A percentile compares a stretch with the other conserved stretches of the same genome.
These are phyloP conservation scores for Fusarium guadeloupense DNA, from an alignment of 2,329 filamentous ascomycete species.

Conservation along the genomic window DNA sequence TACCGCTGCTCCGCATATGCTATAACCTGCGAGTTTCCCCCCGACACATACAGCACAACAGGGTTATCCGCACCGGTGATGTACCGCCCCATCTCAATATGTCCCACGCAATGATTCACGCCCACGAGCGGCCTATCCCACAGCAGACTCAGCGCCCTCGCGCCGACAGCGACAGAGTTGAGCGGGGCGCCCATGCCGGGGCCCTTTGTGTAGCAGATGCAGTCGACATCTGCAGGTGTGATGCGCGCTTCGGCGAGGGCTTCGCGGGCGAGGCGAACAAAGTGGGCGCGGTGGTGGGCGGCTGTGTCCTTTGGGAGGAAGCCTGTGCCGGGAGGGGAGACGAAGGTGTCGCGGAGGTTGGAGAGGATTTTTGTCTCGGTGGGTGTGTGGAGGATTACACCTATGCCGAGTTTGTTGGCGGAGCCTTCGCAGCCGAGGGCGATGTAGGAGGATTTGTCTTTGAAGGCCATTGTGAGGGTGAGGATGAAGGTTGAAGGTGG, in stretches of 20 bases:
- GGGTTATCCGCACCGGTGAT: slow-evolving; percentile 93
- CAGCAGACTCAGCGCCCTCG: slow-evolving; percentile 80
- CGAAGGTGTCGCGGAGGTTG: slow-evolving; percentile 94
- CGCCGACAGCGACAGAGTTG: slow-evolving; percentile 85
- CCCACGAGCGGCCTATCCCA: slow-evolving; percentile 92
- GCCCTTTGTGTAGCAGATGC: slow-evolving; percentile 94
- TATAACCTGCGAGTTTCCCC: slow-evolving; percentile 97
- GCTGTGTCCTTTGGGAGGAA: slow-evolving; percentile 98
- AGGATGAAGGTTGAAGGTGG: slow-evolving; percentile 21
- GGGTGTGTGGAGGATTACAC: slow-evolving; percentile 82
- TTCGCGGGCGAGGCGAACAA: slow-evolving; percentile 80
- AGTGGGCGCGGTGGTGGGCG: slow-evolving; percentile 86
- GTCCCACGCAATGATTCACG: slow-evolving; percentile 97
- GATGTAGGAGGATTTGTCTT: slow-evolving; percentile 56
- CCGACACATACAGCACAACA: slow-evolving; percentile 93
- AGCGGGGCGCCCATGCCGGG: slow-evolving; percentile 97
- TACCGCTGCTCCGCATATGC: slow-evolving; percentile 95
- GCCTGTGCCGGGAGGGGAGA: slow-evolving; percentile 89
- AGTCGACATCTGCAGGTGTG: slow-evolving; percentile 77
- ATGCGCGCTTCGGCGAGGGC: slow-evolving; percentile 75
- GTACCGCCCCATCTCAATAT: slow-evolving; percentile 97
- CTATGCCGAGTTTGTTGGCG: slow-evolving; percentile 96
- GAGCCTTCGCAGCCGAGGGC: slow-evolving; percentile 81
- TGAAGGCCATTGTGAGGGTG: slow-evolving; percentile 35
- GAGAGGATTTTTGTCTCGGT: slow-evolving; percentile 74